phyloP scores from a whole-genome alignment of 495 filamentous ascomycete species.

The Penicillium verhagenii region DNA sequence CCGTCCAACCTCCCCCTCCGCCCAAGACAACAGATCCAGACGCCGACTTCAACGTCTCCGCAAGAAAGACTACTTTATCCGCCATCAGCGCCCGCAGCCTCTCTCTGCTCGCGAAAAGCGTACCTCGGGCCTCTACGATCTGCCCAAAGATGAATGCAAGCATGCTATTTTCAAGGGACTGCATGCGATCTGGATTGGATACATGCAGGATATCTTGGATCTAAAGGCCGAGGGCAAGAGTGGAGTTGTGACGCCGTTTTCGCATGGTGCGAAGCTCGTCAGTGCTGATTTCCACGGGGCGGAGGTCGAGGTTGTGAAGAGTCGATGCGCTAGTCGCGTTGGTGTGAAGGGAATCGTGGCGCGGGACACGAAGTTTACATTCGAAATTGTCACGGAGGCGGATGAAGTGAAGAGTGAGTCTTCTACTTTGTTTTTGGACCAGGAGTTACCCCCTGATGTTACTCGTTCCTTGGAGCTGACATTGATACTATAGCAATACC shows the following conservation, averaged over 20 bases:
- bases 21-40: constrained; percentile 61
- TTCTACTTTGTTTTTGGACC: background rate
- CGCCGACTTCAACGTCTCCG: constrained; percentile 59
- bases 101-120: constrained; percentile 82
- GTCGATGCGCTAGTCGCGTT: constrained; percentile 75
- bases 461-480: background rate
- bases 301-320: constrained; percentile 76
- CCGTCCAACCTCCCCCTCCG: constrained; percentile 62
- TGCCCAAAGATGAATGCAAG: constrained; percentile 66
- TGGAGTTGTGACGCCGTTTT: constrained; percentile 47
- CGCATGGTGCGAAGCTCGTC: constrained; percentile 64
- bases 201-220: constrained; percentile 73
- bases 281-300: constrained; percentile 92
- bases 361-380: constrained; percentile 80
- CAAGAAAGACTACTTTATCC: constrained; percentile 52
- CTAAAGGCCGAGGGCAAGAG: constrained; percentile 37
- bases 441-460: background rate
- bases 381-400: constrained; percentile 73
- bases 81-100: constrained; percentile 67
- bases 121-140: constrained; percentile 64
- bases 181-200: constrained; percentile 75
- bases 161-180: constrained; percentile 75
- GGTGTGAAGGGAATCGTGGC: constrained; percentile 84
- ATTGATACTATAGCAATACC: constrained; percentile 58
- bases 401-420: constrained; percentile 61